Base-by-base conservation (phyloP, 2,329 filamentous ascomycete genomes). In the Penicillium sp. region DNA sequence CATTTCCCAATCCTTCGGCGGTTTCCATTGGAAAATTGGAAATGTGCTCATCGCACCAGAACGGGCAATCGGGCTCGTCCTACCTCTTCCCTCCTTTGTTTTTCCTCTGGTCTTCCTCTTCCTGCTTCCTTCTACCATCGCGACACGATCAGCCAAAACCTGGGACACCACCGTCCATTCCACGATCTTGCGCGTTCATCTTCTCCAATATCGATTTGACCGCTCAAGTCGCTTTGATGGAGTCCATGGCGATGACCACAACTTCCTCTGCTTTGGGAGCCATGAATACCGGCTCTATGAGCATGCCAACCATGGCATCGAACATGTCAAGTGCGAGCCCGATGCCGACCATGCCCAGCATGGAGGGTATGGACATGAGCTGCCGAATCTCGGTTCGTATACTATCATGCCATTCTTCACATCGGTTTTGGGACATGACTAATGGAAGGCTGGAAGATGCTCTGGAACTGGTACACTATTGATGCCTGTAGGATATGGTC, bases 301-400 rank as follows among this genome's bases (percentile, higher is more conserved):
- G 37, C 11, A 57, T 37, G 22, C 35, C 49, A 5, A 40, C 19
- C 19, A 51, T 51, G 49, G 19, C 59, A 1, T 40, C 26, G n/a
- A 46, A 30, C 33, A 40, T 48, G 56, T 57, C 60, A 13, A 59
- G 42, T 28, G 43, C n/a, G 35, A 52, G 42, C 4, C 45, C 30
- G 11, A 53, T 54, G 35, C 37, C 59, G 6, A n/a, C 19, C 42
- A 66, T 60, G 63, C 35, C 54, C 8, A 49, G 59, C 35, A 68
- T 69, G 68, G 57, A 57, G 2, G 66, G 63, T 19, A 70, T 71
- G 68, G 64, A 63, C 38, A 67, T 68, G 62, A 60, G 49, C 46
- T 75, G 73, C 63, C 72, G 73, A 57, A 71, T 75, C 51, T 70
- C 71, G 26, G 70, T 73, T 42, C 45, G 70, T 65, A 45, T 14